Base-by-base conservation (phyloP, 2,329 filamentous ascomycete species). In the Lecanosticta acicola region DNA sequence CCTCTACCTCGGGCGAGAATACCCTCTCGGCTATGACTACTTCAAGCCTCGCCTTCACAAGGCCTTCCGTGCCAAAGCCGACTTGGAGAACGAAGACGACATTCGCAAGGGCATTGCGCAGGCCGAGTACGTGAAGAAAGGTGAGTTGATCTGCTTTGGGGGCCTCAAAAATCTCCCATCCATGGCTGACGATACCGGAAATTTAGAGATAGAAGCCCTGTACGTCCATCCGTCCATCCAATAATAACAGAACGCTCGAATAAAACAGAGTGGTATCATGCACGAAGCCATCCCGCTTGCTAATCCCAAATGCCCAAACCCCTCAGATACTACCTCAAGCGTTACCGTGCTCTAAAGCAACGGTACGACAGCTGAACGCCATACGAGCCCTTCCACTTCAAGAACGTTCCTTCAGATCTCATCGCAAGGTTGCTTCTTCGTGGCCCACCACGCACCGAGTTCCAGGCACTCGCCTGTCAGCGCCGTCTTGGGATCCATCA, bases 191-290 rank as follows among this genome's bases (percentile, higher is more conserved):
- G n/a, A n/a, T n/a, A n/a, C n/a, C n/a, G n/a, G n/a, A n/a, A n/a
- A n/a, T n/a, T n/a, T n/a, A 93, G 91, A 96, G 66, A 87, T 97
- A 50, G 90, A 96, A 70, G 84, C 89, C 14, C 66, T 97, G 87
- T 96, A 76, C 79, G 87, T 77, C 41, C 17, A 44, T 14, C 19
- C 41, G 39, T 36, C 21, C 26, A 44, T 13, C 14, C 34, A n/a
- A n/a, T n/a, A n/a, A n/a, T n/a, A 39, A 32, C 21, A 39, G 17
- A 39, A 8, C 4, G 33, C 39, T 20, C n/a, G n/a, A n/a, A n/a
- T n/a, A n/a, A n/a, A 43, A 36, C 24, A 36, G 24, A 38, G n/a
- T 38, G 42, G 42, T 44, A 44, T 44, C 42, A 39, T 32, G 41
- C 34, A 41, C n/a, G 24, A 29, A 29, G 11, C 11, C 24, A 29